Evolutionary conservation across 768 basidiomycete genomes (phyloP).

Genomic region (Hemileccinum rubropunctum): DNA sequence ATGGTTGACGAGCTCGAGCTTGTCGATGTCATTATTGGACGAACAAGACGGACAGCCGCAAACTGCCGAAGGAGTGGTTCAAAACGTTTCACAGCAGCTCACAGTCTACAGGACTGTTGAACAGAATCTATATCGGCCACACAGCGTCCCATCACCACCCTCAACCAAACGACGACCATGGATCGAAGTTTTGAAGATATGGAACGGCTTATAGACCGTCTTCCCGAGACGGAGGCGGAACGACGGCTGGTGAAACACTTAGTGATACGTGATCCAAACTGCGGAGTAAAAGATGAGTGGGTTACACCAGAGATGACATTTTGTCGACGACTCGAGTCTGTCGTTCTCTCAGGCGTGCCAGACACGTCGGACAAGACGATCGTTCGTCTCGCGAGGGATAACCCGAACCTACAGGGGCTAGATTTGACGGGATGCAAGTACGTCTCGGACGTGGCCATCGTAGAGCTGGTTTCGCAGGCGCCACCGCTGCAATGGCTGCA

Average conservation of each 20-base stretch:
- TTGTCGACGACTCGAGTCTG: conserved; percentile 66
- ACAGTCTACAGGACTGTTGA: too few species aligned
- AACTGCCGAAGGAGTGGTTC: conserved; percentile 17
- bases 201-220: conserved; percentile 57
- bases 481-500: conserved; percentile 72
- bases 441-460: conserved; percentile 76
- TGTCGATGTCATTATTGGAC: conserved; percentile 30
- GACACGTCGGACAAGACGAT: conserved; percentile 71
- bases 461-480: conserved; percentile 66
- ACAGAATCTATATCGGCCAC: not conserved
- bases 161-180: conserved; percentile 14
- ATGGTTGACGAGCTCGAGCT: conserved; percentile 54
- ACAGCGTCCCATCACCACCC: not conserved
- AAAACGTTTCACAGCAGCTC: not conserved
- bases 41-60: conserved; percentile 11
- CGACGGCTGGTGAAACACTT: conserved; percentile 60
- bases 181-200: conserved; percentile 42
- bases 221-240: conserved; percentile 58
- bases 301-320: conserved; percentile 53
- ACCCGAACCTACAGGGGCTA: conserved; percentile 67
- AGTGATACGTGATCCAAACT: conserved; percentile 43
- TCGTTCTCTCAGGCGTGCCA: conserved; percentile 64
- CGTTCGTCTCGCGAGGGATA: conserved; percentile 56
- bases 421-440: conserved; percentile 72
- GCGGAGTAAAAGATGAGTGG: conserved; percentile 53